Conservation (phyloP, 1,139 yeast genomes). For the Yamadazyma dushanensis region DNA sequence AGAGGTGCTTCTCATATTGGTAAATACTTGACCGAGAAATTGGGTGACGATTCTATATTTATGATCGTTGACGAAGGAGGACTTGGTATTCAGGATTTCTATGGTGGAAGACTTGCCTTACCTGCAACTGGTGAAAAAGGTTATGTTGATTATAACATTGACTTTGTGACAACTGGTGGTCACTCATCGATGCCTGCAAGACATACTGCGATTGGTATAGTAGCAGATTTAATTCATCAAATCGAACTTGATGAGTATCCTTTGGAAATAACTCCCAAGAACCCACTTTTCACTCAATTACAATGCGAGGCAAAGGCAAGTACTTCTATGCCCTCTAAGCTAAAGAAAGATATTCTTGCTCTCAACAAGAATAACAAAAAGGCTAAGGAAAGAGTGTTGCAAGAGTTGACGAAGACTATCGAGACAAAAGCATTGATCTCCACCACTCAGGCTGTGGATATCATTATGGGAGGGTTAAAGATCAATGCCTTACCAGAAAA, state of each 20-base stretch:
- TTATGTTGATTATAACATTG: constrained; percentile 29
- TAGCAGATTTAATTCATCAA: constrained; percentile 33
- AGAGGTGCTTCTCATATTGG: constrained; percentile 29
- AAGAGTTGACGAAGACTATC: constrained; percentile 15
- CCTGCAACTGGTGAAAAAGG: constrained; percentile 54
- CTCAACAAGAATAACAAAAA: constrained; percentile 22
- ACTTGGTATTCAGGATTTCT: constrained; percentile 28
- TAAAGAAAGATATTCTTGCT: constrained; percentile 25
- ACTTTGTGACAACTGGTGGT: constrained; percentile 43
- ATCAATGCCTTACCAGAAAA: constrained; percentile 38
- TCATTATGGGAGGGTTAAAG: constrained; percentile 36
- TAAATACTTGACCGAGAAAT: constrained; percentile 24
- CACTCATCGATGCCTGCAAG: constrained; percentile 47
- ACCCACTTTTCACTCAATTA: constrained; percentile 40
- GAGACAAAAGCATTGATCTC: constrained; percentile 25
- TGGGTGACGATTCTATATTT: constrained; percentile 37
- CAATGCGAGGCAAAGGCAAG: constrained; percentile 43
- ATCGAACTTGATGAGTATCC: constrained; percentile 34
- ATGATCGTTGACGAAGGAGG: constrained; percentile 47
- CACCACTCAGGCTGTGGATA: constrained; percentile 37
- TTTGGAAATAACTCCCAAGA: constrained; percentile 32
- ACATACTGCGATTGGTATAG: constrained; percentile 44
- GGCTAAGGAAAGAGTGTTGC: constrained; percentile 26
- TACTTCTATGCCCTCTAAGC: constrained; percentile 17
- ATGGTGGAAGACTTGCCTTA: constrained; percentile 48